Evolutionary conservation across 768 basidiomycete genomes (phyloP), one percentile per base, ranked within the genome.

Genomic region (Tulasnella sp.): DNA sequence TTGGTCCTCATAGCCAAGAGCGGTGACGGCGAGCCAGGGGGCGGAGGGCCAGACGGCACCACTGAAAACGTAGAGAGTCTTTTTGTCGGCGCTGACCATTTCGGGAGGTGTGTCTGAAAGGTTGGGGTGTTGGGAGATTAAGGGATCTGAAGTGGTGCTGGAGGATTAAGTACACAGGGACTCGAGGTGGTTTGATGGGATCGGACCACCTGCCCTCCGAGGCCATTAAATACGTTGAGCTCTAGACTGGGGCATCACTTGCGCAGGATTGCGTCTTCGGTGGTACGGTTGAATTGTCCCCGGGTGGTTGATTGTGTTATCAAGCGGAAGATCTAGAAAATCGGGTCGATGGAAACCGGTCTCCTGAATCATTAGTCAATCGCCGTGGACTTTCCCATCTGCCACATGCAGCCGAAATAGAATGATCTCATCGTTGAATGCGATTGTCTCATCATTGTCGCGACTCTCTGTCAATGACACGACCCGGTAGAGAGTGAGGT

Each of bases 21-120:
- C 85, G 79, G 68, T 85, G 86, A 85, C 79, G 14, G 86, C 86
- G 29, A 86, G 83, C 77, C 83, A 83, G 5, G 85, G 82, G 1
- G 81, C 85, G 1, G 83, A 81, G 8, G 85, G 82, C 85, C 85
- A 87, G 19, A 87, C n/a, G 54, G 83, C 85, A 40, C 71, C 75
- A 29, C 78, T 45, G 75, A 83, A 86, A 25, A 82, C 83, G 77
- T 85, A 85, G 69, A 86, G 79, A 29, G 82, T 72, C 29, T 82
- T 81, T 78, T 81, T 75, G 74, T n/a, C 68, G 38, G 37, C 14
- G 67, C 67, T 68, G 6, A 69, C 67, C 22, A 72, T 76, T 42
- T 40, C 0, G 39, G 38, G 39, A 40, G 15, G 25, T 19, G 37
- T 40, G 37, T 71, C 19, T 31, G 73, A 54, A 54, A 34, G 19